Conservation (phyloP, 116 monocot genomes). For the Dioscorea cayenensis region DNA sequence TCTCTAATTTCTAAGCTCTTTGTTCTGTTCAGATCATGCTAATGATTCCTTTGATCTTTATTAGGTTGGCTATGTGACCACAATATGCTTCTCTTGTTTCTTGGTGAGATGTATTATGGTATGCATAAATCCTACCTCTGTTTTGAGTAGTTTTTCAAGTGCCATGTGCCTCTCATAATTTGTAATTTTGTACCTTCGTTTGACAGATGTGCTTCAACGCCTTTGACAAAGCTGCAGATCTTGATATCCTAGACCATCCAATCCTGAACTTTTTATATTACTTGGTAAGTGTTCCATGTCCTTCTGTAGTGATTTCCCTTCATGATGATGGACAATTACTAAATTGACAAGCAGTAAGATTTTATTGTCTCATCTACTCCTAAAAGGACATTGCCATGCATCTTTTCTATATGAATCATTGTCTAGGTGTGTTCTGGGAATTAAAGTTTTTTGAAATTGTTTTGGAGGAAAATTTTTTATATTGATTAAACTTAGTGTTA, state of each 20-base stretch:
- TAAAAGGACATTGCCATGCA: no score
- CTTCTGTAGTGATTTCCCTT: neutral
- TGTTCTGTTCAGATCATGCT: neutral
- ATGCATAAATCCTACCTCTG: conserved; percentile 11
- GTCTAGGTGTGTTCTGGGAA: no score
- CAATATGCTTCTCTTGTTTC: conserved; percentile 88
- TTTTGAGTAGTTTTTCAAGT: neutral
- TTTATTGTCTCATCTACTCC: no score
- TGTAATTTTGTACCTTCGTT: neutral
- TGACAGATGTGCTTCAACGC: conserved; percentile 85
- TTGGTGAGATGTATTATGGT: conserved; percentile 77
- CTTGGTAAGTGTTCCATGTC: conserved; percentile 37
- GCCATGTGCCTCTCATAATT: neutral
- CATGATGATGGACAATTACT: neutral
- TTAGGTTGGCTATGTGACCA: conserved; percentile 89
- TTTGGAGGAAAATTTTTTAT: no score
- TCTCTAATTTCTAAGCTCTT: neutral
- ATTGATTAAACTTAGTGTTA: no score
- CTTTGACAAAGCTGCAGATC: conserved; percentile 71
- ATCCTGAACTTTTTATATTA: conserved; percentile 87
- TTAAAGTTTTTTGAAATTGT: no score
- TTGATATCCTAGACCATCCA: conserved; percentile 77
- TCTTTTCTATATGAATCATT: no score
- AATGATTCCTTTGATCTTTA: conserved; percentile 1
- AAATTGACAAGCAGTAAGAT: neutral